Conservation (phyloP, 306 rosid genomes). For the Begonia loranthoides region DNA sequence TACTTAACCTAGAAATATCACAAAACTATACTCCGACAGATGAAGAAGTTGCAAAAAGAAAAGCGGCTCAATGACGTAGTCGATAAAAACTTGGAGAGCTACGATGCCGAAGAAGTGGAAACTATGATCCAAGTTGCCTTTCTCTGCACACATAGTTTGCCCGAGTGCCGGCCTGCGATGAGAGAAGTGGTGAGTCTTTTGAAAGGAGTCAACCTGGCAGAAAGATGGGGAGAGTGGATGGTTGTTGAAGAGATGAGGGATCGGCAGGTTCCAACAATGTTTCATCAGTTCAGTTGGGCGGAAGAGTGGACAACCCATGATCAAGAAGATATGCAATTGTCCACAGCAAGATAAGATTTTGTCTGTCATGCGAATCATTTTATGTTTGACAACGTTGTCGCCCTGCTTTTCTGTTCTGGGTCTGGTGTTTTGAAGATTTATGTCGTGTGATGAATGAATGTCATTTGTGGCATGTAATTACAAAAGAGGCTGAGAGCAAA, state of each 20-base stretch:
- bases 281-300: conserved; percentile 65
- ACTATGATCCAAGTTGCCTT: conserved; percentile 59
- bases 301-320: conserved; percentile 57
- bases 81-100: conserved; percentile 49
- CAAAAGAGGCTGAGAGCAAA: too few species aligned
- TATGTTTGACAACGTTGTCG: too few species aligned
- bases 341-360: conserved; percentile 44
- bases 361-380: too few species aligned
- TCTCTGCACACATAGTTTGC: conserved; percentile 61
- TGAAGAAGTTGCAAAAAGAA: conserved; percentile 58
- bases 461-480: too few species aligned
- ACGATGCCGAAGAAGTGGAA: conserved; percentile 50
- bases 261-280: conserved; percentile 29
- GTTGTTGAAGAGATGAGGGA: conserved; percentile 48
- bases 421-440: too few species aligned
- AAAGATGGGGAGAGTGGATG: conserved; percentile 81
- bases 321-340: conserved; percentile 83
- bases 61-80: conserved; percentile 68
- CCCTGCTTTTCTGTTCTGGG: too few species aligned
- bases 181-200: conserved; percentile 52
- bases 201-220: conserved; percentile 51
- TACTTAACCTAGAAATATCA: too few species aligned
- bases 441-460: too few species aligned
- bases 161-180: conserved; percentile 73
- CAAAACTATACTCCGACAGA: conserved; percentile 25